Percentiles rank a stretch among this genome's conserved stretches.
phyloP scores from a whole-genome alignment of 345 rosid species.

The Camelina sativa region DNA sequence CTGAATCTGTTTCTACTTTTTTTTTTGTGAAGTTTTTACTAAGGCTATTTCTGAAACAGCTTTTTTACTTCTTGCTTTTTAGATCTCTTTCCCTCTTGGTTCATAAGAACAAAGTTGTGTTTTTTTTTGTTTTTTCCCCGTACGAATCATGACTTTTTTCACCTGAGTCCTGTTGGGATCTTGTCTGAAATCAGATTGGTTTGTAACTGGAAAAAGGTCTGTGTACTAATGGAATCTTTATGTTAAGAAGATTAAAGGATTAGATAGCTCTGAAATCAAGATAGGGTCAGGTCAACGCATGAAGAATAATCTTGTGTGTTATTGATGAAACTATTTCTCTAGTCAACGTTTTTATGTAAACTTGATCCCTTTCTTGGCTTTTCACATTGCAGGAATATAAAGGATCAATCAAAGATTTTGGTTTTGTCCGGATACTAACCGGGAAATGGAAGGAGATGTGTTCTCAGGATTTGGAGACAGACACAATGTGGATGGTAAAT shows the following conservation, averaged over 20 bases:
- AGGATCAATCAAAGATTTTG: conserved; percentile 21
- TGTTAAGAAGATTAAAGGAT: conserved; percentile 19
- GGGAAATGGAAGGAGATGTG: conserved; percentile 74
- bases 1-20: conserved; percentile 33
- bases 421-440: conserved; percentile 5
- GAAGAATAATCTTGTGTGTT: background rate
- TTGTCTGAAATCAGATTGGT: conserved; percentile 16
- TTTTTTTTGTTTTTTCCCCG: background rate
- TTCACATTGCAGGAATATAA: conserved; percentile 19
- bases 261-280: conserved; percentile 26
- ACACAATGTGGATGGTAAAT: conserved; percentile 61
- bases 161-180: conserved; percentile 28
- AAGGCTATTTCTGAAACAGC: conserved; percentile 26
- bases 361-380: background rate
- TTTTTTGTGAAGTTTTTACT: background rate
- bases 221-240: conserved; percentile 6
- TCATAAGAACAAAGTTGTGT: conserved; percentile 25
- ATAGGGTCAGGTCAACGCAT: conserved; percentile 37
- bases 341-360: conserved; percentile 21
- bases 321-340: conserved; percentile 5
- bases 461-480: conserved; percentile 63
- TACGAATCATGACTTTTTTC: conserved; percentile 22
- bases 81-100: conserved; percentile 40
- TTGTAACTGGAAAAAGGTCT: conserved; percentile 6
- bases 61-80: conserved; percentile 16